Conservation (phyloP, 345 rosid genomes). For the Linum tenue region DNA sequence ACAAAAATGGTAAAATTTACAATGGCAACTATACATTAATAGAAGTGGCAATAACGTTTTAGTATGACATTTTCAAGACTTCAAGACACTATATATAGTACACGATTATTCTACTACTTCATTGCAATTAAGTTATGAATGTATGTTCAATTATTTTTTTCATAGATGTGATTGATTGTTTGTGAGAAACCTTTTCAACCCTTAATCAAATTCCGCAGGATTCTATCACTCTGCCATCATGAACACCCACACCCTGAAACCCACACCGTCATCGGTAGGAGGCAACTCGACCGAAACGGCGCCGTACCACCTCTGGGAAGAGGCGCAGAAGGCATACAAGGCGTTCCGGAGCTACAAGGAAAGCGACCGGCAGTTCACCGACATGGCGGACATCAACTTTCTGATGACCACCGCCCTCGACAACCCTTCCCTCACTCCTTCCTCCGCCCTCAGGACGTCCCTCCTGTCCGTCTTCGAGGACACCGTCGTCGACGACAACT, state of each 20-base stretch:
- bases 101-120: too few relatives aligned
- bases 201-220: slow-evolving; percentile 15
- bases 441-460: slow-evolving; percentile 34
- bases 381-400: slow-evolving; percentile 48
- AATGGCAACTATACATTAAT: too few relatives aligned
- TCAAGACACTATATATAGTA: too few relatives aligned
- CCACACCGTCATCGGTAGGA: background rate
- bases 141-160: too few relatives aligned
- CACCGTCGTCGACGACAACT: background rate
- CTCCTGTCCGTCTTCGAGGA: slow-evolving; percentile 33
- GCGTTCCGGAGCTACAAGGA: slow-evolving; percentile 23
- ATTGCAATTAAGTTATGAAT: too few relatives aligned
- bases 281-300: background rate
- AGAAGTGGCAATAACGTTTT: too few relatives aligned
- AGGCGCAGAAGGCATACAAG: slow-evolving; percentile 30
- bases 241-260: slow-evolving; percentile 29
- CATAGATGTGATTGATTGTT: background rate
- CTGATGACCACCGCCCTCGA: slow-evolving; percentile 47
- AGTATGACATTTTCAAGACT: too few relatives aligned
- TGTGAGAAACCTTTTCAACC: background rate
- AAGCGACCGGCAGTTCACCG: slow-evolving; percentile 34
- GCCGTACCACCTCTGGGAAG: slow-evolving; percentile 26
- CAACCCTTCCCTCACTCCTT: slow-evolving; percentile 35
- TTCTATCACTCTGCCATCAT: slow-evolving; percentile 45
- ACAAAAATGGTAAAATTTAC: too few relatives aligned